phyloP scores from a whole-genome alignment of 768 basidiomycete species.

The Clitopilus hobsonii region DNA sequence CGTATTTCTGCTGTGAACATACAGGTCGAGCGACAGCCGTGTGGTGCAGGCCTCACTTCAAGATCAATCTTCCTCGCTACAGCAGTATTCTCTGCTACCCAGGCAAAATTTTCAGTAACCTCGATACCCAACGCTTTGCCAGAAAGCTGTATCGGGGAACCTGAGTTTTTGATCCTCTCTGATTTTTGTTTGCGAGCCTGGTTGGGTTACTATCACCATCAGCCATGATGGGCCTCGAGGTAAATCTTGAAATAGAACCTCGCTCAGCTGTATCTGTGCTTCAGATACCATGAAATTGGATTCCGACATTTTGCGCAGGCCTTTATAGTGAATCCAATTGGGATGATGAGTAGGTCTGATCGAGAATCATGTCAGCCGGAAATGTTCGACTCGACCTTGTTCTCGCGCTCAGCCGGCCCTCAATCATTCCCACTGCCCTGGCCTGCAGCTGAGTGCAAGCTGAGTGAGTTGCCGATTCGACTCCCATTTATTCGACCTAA shows the following conservation, averaged over 20 bases:
- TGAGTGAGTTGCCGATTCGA: no score
- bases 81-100: slow-evolving; percentile 87
- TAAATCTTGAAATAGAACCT: slow-evolving; percentile 33
- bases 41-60: slow-evolving; percentile 41
- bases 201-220: background rate
- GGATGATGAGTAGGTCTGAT: background rate
- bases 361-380: no score
- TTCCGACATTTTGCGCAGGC: no score
- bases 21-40: background rate
- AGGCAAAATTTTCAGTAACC: slow-evolving; percentile 62
- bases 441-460: no score
- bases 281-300: slow-evolving; percentile 68
- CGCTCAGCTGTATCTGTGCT: slow-evolving; percentile 59
- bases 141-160: slow-evolving; percentile 71
- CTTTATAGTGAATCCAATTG: no score
- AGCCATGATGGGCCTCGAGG: slow-evolving; percentile 4
- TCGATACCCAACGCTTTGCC: slow-evolving; percentile 74
- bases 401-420: no score
- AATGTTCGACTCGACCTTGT: no score
- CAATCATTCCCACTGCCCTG: no score
- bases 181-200: slow-evolving; percentile 75
- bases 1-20: slow-evolving; percentile 2
- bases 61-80: slow-evolving; percentile 71
- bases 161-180: slow-evolving; percentile 62
- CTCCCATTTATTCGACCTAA: no score